A percentile compares a stretch with the other conserved stretches of the same genome.
These are phyloP conservation scores for Emericellopsis terricola DNA, from an alignment of 495 filamentous ascomycete genomes.

Conservation along the genomic window DNA sequence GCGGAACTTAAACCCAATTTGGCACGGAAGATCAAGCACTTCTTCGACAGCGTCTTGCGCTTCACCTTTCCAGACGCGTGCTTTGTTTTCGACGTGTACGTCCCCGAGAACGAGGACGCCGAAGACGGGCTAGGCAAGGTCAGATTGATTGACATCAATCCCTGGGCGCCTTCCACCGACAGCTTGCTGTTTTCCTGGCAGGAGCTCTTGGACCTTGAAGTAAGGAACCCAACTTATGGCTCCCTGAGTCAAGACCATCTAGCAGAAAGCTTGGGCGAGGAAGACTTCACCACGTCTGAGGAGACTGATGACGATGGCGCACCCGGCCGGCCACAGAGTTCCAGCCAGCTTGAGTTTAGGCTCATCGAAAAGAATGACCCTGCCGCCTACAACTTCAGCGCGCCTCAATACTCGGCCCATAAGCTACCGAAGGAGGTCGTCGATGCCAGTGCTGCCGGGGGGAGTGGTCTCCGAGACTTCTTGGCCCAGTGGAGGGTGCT, in stretches of 20 bases:
- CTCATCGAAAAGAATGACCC: constrained; percentile 70
- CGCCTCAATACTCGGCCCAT: constrained; percentile 82
- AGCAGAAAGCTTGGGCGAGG: constrained; percentile 18
- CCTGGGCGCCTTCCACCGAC: constrained; percentile 85
- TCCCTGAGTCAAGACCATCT: constrained; percentile 2
- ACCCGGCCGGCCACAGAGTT: neutral
- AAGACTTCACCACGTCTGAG: constrained; percentile 10
- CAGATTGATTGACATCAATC: constrained; percentile 85
- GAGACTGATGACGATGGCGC: constrained; percentile 34
- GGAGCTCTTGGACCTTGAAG: constrained; percentile 58
- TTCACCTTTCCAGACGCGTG: constrained; percentile 63
- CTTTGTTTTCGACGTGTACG: constrained; percentile 83
- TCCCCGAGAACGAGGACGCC: constrained; percentile 53
- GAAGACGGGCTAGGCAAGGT: constrained; percentile 31
- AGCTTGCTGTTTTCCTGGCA: constrained; percentile 78
- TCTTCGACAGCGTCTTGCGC: constrained; percentile 57
- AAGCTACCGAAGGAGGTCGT: constrained; percentile 92
- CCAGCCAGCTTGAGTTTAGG: constrained; percentile 41
- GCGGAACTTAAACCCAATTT: constrained; percentile 44
- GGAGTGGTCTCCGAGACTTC: constrained; percentile 66
- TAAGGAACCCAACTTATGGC: constrained; percentile 14
- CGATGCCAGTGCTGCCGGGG: constrained; percentile 64
- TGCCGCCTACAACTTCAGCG: constrained; percentile 67
- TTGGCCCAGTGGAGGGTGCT: constrained; percentile 74
- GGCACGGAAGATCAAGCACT: constrained; percentile 39